phyloP scores from a whole-genome alignment of 805 yeast species.

The Tetrapisispora namnaoensis region DNA sequence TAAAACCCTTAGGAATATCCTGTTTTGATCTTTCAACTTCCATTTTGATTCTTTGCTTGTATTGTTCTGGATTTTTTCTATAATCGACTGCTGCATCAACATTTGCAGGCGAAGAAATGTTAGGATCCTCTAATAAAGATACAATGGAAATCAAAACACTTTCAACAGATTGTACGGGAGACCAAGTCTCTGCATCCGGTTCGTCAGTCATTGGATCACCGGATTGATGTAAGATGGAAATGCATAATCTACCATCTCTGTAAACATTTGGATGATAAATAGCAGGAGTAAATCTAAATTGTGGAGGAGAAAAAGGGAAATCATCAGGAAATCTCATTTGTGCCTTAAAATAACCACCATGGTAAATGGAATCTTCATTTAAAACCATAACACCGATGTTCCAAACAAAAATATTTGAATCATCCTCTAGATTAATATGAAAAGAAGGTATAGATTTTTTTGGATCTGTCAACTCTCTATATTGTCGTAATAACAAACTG shows the following conservation, averaged over 20 bases:
- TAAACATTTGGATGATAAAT: conserved; percentile 94
- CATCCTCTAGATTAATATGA: conserved; percentile 60
- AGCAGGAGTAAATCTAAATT: conserved; percentile 84
- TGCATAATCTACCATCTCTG: conserved; percentile 86
- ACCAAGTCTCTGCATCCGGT: conserved; percentile 91
- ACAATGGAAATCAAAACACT: conserved; percentile 82
- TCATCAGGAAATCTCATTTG: conserved; percentile 89
- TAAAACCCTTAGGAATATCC: conserved; percentile 81
- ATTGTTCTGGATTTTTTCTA: conserved; percentile 70
- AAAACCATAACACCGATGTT: conserved; percentile 88
- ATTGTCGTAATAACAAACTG: conserved; percentile 84
- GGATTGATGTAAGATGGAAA: conserved; percentile 82
- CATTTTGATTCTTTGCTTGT: conserved; percentile 61
- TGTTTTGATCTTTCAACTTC: conserved; percentile 78
- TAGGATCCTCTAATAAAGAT: conserved; percentile 87
- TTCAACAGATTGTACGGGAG: conserved; percentile 88
- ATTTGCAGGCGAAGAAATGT: conserved; percentile 87
- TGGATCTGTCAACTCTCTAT: conserved; percentile 86
- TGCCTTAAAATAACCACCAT: conserved; percentile 91
- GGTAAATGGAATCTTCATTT: conserved; percentile 79
- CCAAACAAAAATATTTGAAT: conserved; percentile 53
- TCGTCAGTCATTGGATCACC: conserved; percentile 88
- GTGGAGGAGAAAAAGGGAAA: conserved; percentile 89
- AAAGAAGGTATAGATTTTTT: conserved; percentile 66
- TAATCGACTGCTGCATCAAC: conserved; percentile 91